Evolutionary conservation across 106 monocot genomes (phyloP).

Genomic region (Vanilla planifolia): DNA sequence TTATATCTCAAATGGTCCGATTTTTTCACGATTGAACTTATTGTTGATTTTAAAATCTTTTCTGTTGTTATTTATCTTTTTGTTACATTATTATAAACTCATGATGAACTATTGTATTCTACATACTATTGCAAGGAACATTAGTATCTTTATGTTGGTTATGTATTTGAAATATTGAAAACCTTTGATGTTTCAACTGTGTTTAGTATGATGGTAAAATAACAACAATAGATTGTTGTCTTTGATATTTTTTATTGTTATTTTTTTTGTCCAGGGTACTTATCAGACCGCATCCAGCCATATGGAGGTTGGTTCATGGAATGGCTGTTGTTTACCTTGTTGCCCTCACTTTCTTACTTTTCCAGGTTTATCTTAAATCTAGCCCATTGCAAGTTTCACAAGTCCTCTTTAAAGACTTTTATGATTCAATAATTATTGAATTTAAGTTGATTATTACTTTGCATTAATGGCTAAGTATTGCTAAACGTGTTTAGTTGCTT

Average conservation of each 20-base stretch:
- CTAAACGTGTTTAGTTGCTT: too few relatives aligned
- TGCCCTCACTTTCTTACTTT: conserved; percentile 92
- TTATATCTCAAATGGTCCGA: too few relatives aligned
- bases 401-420: background rate
- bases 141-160: background rate
- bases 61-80: background rate
- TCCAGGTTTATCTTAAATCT: conserved; percentile 51
- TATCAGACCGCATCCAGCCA: conserved; percentile 91
- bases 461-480: too few relatives aligned
- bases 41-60: background rate
- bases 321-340: conserved; percentile 96
- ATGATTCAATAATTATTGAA: too few relatives aligned
- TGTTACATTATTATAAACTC: background rate
- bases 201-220: background rate
- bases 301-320: conserved; percentile 95
- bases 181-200: background rate
- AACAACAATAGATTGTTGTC: background rate
- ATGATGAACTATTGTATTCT: background rate
- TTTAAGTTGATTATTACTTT: too few relatives aligned
- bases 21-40: too few relatives aligned
- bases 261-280: conserved; percentile 53
- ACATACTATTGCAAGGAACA: background rate
- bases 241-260: background rate
- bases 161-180: too few relatives aligned
- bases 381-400: background rate